phyloP scores from a whole-genome alignment of 768 basidiomycete genomes.

The Neoboletus subvelutipes region DNA sequence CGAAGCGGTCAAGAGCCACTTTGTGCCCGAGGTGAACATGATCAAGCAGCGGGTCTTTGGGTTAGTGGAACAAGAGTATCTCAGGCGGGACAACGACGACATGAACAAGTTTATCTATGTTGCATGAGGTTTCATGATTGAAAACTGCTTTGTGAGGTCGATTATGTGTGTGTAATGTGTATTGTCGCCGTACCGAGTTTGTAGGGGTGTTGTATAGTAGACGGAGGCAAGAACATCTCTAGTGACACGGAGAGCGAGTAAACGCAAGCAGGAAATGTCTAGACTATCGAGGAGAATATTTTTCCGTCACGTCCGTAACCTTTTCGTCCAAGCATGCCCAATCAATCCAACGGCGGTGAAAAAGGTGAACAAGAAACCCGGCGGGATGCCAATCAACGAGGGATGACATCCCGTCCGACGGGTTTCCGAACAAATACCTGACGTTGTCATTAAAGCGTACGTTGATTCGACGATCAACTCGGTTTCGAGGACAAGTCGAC shows the following conservation, averaged over 20 bases:
- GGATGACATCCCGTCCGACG: background rate
- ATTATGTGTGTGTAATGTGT: background rate
- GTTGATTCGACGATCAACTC: background rate
- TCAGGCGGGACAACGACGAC: conserved; percentile 73
- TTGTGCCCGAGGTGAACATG: conserved; percentile 76
- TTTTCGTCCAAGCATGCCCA: background rate
- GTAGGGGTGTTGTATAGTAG: too few relatives aligned
- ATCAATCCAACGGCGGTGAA: background rate
- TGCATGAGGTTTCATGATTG: conserved; percentile 43
- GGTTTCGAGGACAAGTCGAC: conserved; percentile 18
- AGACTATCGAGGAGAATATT: background rate
- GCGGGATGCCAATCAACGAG: background rate
- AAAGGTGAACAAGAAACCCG: background rate
- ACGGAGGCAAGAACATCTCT: background rate
- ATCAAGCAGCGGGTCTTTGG: conserved; percentile 85
- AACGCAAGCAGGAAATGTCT: background rate
- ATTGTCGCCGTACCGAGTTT: background rate
- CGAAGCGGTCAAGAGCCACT: conserved; percentile 84
- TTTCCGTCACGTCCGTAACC: background rate
- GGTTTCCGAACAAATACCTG: background rate
- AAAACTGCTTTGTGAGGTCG: background rate
- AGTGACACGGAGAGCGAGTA: background rate
- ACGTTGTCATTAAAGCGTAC: background rate
- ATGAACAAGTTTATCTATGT: conserved; percentile 76
- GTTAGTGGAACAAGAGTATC: conserved; percentile 84